These are phyloP conservation scores for Toxoplasma gondii DNA, from an alignment of 169 alveolate genomes.

Conservation along the genomic window DNA sequence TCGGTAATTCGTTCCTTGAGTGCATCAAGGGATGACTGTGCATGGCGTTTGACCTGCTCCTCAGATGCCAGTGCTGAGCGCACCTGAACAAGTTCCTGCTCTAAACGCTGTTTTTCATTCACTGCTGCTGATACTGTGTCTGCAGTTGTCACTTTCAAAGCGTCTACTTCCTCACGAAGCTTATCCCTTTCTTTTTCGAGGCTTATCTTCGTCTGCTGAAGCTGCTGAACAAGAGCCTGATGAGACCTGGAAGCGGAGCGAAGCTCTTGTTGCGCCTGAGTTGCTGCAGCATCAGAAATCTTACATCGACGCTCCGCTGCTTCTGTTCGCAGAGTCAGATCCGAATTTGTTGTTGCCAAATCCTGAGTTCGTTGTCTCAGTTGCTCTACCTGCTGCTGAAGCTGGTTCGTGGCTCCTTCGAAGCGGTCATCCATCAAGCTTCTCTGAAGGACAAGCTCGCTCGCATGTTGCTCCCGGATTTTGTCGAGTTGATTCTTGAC, in stretches of 20 bases:
- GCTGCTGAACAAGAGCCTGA: constrained; percentile 62
- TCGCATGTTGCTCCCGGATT: constrained; percentile 60
- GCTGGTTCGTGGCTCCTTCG: constrained; percentile 45
- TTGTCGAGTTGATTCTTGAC: constrained; percentile 59
- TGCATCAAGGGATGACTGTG: constrained; percentile 29
- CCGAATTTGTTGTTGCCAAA: constrained; percentile 43
- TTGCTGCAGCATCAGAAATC: constrained; percentile 62
- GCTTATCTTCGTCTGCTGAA: constrained; percentile 59
- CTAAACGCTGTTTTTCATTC: constrained; percentile 46
- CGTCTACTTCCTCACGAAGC: constrained; percentile 50
- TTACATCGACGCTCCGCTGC: constrained; percentile 60
- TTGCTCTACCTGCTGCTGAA: constrained; percentile 56
- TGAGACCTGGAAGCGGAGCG: constrained; percentile 38
- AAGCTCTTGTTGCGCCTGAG: constrained; percentile 59
- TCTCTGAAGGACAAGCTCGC: constrained; percentile 45
- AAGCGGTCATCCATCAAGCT: constrained; percentile 48
- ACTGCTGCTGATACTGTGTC: constrained; percentile 44
- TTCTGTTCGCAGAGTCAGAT: constrained; percentile 57
- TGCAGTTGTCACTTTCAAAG: constrained; percentile 42
- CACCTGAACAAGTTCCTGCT: not conserved
- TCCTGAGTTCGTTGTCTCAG: constrained; percentile 46
- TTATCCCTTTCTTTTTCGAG: constrained; percentile 54
- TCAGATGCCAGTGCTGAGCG: constrained; percentile 48
- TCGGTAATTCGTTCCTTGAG: constrained; percentile 55
- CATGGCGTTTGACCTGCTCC: constrained; percentile 51